Percentiles rank a stretch among this genome's conserved stretches.
These are phyloP conservation scores for Linderina pennispora DNA, from an alignment of 192 early-diverging fungal genomes.

Conservation along the genomic window DNA sequence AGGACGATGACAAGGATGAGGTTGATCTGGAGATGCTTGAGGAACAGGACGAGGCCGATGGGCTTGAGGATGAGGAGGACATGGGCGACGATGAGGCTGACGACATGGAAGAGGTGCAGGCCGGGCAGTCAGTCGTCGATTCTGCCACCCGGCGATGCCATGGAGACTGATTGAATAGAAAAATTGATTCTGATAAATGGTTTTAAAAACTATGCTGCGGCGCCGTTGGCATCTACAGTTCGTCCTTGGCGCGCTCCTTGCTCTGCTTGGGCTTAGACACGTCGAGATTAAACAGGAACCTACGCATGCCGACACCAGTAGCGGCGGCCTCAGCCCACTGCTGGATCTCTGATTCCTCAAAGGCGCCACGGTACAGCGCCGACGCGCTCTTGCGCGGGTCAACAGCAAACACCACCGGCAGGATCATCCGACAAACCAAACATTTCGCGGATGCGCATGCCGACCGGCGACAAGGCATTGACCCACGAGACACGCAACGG, in stretches of 20 bases:
- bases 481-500: constrained; percentile 59
- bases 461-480: constrained; percentile 45
- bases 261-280: constrained; percentile 9
- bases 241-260: neutral
- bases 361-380: constrained; percentile 55
- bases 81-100: constrained; percentile 2
- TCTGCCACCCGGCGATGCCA: constrained; percentile 8
- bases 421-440: constrained; percentile 56
- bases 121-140: constrained; percentile 1
- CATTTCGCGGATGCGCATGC: constrained; percentile 35
- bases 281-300: constrained; percentile 44
- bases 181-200: too few species aligned
- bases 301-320: constrained; percentile 26
- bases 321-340: constrained; percentile 50
- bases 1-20: constrained; percentile 8
- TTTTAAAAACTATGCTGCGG: too few species aligned
- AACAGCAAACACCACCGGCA: constrained; percentile 53
- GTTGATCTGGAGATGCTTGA: constrained; percentile 21
- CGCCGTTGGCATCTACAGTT: too few species aligned
- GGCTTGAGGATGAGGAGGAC: constrained; percentile 1
- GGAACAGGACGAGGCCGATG: constrained; percentile 20
- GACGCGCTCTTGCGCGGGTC: constrained; percentile 53
- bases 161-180: too few species aligned
- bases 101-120: constrained; percentile 15
- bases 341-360: constrained; percentile 50